Evolutionary conservation across 176 grass and related monocot species (phyloP).

Genomic region (Aegilops tauschii): DNA sequence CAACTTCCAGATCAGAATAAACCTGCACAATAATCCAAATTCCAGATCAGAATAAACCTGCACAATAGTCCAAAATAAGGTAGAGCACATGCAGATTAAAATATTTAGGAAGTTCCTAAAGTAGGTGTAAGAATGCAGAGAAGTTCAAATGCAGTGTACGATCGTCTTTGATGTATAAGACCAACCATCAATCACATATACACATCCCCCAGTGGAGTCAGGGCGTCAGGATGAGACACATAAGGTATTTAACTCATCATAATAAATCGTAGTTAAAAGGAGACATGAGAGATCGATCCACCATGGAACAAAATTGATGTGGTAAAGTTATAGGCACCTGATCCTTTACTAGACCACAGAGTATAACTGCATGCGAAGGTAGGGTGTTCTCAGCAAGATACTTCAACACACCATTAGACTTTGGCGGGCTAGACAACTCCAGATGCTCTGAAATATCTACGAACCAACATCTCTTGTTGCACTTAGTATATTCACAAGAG

Average conservation of each 20-base stretch:
- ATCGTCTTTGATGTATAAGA: not conserved
- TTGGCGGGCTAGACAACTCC: no score
- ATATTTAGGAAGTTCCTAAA: not conserved
- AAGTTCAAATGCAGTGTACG: not conserved
- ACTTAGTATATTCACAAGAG: no score
- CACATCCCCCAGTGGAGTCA: not conserved
- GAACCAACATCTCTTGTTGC: no score
- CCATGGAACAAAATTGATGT: not conserved
- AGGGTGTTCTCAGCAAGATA: no score
- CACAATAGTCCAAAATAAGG: conserved; percentile 11
- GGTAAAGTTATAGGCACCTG: not conserved
- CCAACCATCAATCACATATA: not conserved
- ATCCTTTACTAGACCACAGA: no score
- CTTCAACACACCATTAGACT: no score
- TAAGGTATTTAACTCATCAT: not conserved
- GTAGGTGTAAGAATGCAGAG: not conserved
- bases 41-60: conserved; percentile 31
- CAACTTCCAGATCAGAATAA: no score
- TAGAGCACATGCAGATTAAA: conserved; percentile 10
- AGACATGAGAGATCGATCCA: not conserved
- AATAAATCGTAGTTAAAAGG: not conserved
- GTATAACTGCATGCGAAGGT: no score
- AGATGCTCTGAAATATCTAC: no score
- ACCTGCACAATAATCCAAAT: conserved; percentile 39
- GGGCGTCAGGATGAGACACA: not conserved